A percentile compares a stretch with the other conserved stretches of the same genome.
Evolutionary conservation across 2,329 filamentous ascomycete genomes (phyloP).

Genomic region (Aspergillus fischeri): DNA sequence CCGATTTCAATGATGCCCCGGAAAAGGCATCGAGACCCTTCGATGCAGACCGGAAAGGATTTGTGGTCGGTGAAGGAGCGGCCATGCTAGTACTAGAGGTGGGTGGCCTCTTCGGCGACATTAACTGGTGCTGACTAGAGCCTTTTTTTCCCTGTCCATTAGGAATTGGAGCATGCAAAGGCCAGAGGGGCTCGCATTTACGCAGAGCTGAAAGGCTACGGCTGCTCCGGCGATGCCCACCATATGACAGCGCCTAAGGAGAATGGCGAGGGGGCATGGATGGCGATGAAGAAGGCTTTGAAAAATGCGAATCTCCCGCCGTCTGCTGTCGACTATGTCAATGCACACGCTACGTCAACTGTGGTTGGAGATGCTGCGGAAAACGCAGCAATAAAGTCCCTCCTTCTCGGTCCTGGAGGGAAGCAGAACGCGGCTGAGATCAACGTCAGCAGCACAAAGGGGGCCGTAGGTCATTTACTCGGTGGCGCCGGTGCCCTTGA

Average conservation of each 20-base stretch:
- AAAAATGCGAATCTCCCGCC: slow-evolving; percentile 67
- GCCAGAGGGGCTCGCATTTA: slow-evolving; percentile 76
- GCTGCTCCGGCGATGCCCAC: slow-evolving; percentile 82
- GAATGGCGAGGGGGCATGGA: slow-evolving; percentile 74
- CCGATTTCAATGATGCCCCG: slow-evolving; percentile 71
- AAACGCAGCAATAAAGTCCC: slow-evolving; percentile 70
- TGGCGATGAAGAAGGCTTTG: slow-evolving; percentile 82
- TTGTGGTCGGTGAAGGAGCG: slow-evolving; percentile 90
- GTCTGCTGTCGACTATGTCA: slow-evolving; percentile 77
- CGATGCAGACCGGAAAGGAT: slow-evolving; percentile 72
- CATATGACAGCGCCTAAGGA: slow-evolving; percentile 89
- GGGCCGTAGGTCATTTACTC: slow-evolving; percentile 83
- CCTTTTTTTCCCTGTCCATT: neutral
- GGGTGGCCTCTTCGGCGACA: slow-evolving; percentile 1
- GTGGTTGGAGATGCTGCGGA: slow-evolving; percentile 82
- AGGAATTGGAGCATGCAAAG: slow-evolving; percentile 82
- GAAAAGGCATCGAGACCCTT: slow-evolving; percentile 76
- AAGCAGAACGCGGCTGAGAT: slow-evolving; percentile 59
- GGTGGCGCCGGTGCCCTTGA: slow-evolving; percentile 90
- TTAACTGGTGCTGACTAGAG: neutral
- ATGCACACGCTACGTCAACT: slow-evolving; percentile 92
- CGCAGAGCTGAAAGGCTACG: slow-evolving; percentile 85
- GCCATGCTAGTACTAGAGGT: slow-evolving; percentile 81
- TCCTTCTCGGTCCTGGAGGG: slow-evolving; percentile 73
- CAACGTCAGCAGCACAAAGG: slow-evolving; percentile 90